Evolutionary conservation across 2,329 filamentous ascomycete genomes (phyloP).

Genomic region (Aspergillus costaricaensis): DNA sequence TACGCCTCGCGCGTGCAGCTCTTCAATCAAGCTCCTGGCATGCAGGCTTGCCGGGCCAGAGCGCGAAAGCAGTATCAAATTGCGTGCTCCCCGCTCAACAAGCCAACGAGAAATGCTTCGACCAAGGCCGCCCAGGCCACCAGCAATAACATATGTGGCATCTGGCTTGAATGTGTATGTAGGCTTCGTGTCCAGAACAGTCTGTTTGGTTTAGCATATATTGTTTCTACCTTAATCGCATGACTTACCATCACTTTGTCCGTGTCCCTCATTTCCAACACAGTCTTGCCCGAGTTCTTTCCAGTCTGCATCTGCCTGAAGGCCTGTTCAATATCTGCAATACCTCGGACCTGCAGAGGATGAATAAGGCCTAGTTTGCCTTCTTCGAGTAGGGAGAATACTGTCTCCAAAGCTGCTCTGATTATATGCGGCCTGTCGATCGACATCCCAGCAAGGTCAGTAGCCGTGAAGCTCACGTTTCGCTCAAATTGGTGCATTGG

Average conservation of each 20-base stretch:
- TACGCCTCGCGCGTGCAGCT: not conserved
- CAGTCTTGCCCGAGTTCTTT: slow-evolving; percentile 44
- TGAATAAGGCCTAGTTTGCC: slow-evolving; percentile 30
- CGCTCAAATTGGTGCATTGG: slow-evolving; percentile 14
- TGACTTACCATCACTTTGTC: slow-evolving; percentile 11
- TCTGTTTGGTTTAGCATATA: not conserved
- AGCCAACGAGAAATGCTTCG: slow-evolving; percentile 35
- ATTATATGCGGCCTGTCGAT: slow-evolving; percentile 5
- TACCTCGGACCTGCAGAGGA: slow-evolving; percentile 30
- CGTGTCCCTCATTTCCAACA: slow-evolving; percentile 20
- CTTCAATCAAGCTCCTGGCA: slow-evolving; percentile 1
- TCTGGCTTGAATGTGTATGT: slow-evolving; percentile 7
- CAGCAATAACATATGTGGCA: slow-evolving; percentile 35
- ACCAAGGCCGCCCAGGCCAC: slow-evolving; percentile 38
- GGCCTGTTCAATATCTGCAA: slow-evolving; percentile 30
- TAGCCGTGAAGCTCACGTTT: slow-evolving; percentile 12
- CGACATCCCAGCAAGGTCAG: slow-evolving; percentile 10
- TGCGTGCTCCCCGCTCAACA: slow-evolving; percentile 34
- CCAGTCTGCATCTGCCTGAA: slow-evolving; percentile 37
- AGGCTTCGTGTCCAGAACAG: slow-evolving; percentile 5
- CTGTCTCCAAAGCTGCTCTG: not conserved
- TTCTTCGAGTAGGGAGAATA: slow-evolving; percentile 7
- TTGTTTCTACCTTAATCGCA: not conserved
- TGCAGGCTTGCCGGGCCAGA: slow-evolving; percentile 1
- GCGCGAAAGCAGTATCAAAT: slow-evolving; percentile 33